These are phyloP conservation scores for Phylloporus scabripes DNA, from an alignment of 768 basidiomycete species.

Conservation along the genomic window DNA sequence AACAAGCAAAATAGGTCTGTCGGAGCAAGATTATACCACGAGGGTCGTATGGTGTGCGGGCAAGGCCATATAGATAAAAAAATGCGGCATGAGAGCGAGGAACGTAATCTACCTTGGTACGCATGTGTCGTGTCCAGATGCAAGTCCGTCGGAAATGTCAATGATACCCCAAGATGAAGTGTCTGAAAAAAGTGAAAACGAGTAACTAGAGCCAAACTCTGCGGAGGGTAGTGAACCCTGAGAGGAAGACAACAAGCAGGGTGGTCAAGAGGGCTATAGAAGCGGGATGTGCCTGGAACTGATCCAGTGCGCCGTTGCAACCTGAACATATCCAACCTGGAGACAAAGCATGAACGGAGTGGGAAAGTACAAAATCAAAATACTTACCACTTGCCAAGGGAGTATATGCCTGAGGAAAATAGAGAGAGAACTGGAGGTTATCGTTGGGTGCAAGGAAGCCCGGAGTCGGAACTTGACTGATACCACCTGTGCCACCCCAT, in stretches of 20 bases:
- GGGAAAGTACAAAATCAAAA: neutral
- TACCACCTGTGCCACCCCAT: conserved; percentile 47
- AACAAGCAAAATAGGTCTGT: conserved; percentile 6
- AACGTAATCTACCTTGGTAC: conserved; percentile 26
- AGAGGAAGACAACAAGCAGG: conserved; percentile 27
- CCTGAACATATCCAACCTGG: conserved; percentile 28
- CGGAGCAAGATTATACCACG: conserved; percentile 20
- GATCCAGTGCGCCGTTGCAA: conserved; percentile 28
- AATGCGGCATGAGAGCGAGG: conserved; percentile 18
- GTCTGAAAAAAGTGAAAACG: neutral
- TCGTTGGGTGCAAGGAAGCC: conserved; percentile 53
- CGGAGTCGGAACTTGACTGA: conserved; percentile 40
- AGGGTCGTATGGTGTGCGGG: conserved; percentile 1
- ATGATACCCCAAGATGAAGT: conserved; percentile 11
- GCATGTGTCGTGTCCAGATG: conserved; percentile 26
- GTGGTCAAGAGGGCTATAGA: conserved; percentile 31
- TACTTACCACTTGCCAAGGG: conserved; percentile 41
- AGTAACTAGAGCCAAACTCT: conserved; percentile 24
- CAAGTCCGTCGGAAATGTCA: conserved; percentile 26
- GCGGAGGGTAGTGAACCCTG: conserved; percentile 32
- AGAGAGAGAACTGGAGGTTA: conserved; percentile 54
- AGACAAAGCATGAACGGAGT: neutral
- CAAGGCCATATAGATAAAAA: conserved; percentile 15
- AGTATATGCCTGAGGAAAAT: conserved; percentile 53
- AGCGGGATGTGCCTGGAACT: conserved; percentile 28